Percentiles rank a stretch among this genome's conserved stretches.
These are phyloP conservation scores for Starmerella potacharoeniae DNA, from an alignment of 805 yeast genomes.

Conservation along the genomic window DNA sequence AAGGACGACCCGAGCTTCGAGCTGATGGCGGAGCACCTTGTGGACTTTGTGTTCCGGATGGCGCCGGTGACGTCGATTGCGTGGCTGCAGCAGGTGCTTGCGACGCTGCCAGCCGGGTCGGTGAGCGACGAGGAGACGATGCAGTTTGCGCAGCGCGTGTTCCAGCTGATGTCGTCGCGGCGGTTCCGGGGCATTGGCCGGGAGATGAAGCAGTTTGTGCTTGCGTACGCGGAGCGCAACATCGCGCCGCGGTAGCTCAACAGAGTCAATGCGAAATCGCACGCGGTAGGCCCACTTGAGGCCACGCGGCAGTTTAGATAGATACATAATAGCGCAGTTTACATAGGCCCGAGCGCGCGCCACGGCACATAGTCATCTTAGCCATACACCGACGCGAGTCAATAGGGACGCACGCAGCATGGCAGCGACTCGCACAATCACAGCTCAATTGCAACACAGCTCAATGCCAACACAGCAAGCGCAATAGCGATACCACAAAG, in stretches of 20 bases:
- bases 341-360: too few relatives aligned
- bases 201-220: slow-evolving; percentile 58
- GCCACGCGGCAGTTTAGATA: too few relatives aligned
- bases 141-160: slow-evolving; percentile 38
- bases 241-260: slow-evolving; percentile 14
- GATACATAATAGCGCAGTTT: too few relatives aligned
- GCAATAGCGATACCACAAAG: too few relatives aligned
- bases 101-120: slow-evolving; percentile 47
- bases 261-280: neutral
- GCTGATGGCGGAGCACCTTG: slow-evolving; percentile 14
- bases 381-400: too few relatives aligned
- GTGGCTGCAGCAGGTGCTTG: slow-evolving; percentile 53
- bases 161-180: slow-evolving; percentile 36
- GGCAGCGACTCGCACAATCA: too few relatives aligned
- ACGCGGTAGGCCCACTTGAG: too few relatives aligned
- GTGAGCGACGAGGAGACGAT: slow-evolving; percentile 58
- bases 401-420: too few relatives aligned
- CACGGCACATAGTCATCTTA: too few relatives aligned
- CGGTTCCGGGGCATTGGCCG: slow-evolving; percentile 65
- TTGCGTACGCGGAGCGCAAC: slow-evolving; percentile 25
- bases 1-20: slow-evolving; percentile 39
- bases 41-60: slow-evolving; percentile 26
- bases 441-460: too few relatives aligned
- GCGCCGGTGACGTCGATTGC: slow-evolving; percentile 35
- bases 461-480: too few relatives aligned